phyloP scores from a whole-genome alignment of 257 asterid species.

The Nicotiana undulata region DNA sequence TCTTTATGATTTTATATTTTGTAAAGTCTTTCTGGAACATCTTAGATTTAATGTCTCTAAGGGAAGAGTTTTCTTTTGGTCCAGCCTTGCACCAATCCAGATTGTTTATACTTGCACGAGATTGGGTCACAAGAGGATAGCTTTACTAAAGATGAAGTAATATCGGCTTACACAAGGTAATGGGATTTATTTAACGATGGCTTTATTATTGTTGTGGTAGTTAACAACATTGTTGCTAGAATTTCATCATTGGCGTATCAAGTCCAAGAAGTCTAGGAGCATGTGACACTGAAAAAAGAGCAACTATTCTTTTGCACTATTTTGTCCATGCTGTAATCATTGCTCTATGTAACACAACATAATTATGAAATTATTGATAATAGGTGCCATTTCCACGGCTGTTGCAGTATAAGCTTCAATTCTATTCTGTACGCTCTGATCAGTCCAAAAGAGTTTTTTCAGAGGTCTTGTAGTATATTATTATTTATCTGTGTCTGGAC shows the following conservation, averaged over 20 bases:
- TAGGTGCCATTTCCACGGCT: background rate
- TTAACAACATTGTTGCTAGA: background rate
- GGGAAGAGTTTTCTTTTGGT: constrained; percentile 13
- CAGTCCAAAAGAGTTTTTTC: background rate
- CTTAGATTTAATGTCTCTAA: background rate
- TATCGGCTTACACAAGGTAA: constrained; percentile 85
- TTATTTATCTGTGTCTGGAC: background rate
- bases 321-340: background rate
- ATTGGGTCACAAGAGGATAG: constrained; percentile 83
- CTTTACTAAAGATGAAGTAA: constrained; percentile 83
- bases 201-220: background rate
- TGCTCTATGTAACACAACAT: background rate
- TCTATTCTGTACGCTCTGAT: background rate
- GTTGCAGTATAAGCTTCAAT: background rate
- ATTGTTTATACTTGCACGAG: constrained; percentile 87
- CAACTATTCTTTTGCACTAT: background rate
- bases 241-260: background rate
- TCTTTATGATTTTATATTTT: background rate
- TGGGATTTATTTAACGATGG: background rate
- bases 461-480: background rate
- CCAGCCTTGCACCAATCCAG: constrained; percentile 92
- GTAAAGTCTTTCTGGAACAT: background rate
- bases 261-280: background rate
- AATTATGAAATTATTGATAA: background rate
- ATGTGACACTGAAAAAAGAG: background rate